Evolutionary conservation across 1,284 basidiomycete genomes (phyloP), one percentile per base, ranked within the genome.

Genomic region (Moesziomyces parantarcticus): DNA sequence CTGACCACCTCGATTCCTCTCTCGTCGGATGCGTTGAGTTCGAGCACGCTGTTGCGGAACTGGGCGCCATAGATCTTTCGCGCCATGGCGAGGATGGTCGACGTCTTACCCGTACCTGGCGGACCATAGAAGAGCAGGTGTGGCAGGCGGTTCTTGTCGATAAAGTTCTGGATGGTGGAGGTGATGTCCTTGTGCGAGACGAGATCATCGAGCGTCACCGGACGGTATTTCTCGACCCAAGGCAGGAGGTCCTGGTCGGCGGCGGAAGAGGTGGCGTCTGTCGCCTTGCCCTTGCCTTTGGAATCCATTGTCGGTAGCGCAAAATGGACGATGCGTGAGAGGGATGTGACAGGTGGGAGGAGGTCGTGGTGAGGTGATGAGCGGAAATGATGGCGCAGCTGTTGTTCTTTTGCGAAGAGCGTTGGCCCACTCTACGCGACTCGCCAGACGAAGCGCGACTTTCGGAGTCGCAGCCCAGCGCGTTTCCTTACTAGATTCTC

Each of bases 1-100:
- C 97, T 89, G 6, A 99, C 97, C 47, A 98, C 95, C 67, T 99
- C 97, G 75, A 99, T 99, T 52, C 96, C 96, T 81, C 96, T 89
- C 81, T 99, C 97, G 83, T 99, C 96, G 1, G 94, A 97, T 3
- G 96, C 96, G 83, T 99, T 99, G 50, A 99, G 88, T 92, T 99
- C 96, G 1, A 99, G 89, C 21, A 97, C 96, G 83, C 97, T 94
- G 83, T 95, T 97, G 64, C 88, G 87, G 84, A 69, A 83, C 89
- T 95, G 51, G 69, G 83, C 51, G 88, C 95, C 95, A 82, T 97
- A 99, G 86, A 99, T 92, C 74, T 92, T 89, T 46, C 94, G 89
- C 21, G 96, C 95, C 36, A 99, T 92, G 10, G 97, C 97, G n/a
- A 99, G 87, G 68, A 99, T 96, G 0, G 95, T 99, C 0, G 93